phyloP scores from a whole-genome alignment of 1,139 yeast genomes.

The Candida gigantensis region DNA sequence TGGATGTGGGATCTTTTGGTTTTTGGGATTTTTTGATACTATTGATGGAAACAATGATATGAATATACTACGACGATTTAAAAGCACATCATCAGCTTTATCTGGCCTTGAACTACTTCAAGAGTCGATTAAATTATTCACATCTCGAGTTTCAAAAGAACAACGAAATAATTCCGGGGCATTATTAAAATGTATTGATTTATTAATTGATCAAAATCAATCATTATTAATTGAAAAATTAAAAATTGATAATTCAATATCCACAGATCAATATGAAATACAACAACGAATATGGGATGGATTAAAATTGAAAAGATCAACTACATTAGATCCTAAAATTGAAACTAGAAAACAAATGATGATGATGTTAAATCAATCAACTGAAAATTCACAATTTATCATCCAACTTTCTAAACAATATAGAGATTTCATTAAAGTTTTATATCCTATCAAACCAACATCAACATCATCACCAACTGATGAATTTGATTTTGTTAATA shows the following conservation, averaged over 20 bases:
- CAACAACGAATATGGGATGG: slow-evolving; percentile 15
- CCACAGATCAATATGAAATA: slow-evolving; percentile 8
- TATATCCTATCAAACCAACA: slow-evolving; percentile 32
- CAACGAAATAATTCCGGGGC: slow-evolving; percentile 12
- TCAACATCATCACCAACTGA: slow-evolving; percentile 5
- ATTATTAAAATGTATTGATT: slow-evolving; percentile 15
- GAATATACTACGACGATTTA: slow-evolving; percentile 9
- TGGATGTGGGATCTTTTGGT: not conserved
- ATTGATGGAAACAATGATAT: too few relatives aligned
- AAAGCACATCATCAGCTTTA: slow-evolving; percentile 1
- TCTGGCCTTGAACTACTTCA: slow-evolving; percentile 1
- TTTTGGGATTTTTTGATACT: too few relatives aligned
- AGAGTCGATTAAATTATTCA: slow-evolving; percentile 9
- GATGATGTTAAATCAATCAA: too few relatives aligned
- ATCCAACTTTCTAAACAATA: slow-evolving; percentile 6
- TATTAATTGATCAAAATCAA: slow-evolving; percentile 16
- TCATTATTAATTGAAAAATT: slow-evolving; percentile 12
- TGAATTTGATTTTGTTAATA: slow-evolving; percentile 13
- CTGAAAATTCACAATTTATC: not conserved
- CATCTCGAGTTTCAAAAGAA: slow-evolving; percentile 8
- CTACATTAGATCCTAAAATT: not conserved
- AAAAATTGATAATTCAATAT: slow-evolving; percentile 1
- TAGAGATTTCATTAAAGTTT: slow-evolving; percentile 28
- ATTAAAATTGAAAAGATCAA: slow-evolving; percentile 6
- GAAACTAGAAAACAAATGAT: slow-evolving; percentile 6